Conservation (phyloP, 139 green algal species). For the Yamagishiella unicocca region DNA sequence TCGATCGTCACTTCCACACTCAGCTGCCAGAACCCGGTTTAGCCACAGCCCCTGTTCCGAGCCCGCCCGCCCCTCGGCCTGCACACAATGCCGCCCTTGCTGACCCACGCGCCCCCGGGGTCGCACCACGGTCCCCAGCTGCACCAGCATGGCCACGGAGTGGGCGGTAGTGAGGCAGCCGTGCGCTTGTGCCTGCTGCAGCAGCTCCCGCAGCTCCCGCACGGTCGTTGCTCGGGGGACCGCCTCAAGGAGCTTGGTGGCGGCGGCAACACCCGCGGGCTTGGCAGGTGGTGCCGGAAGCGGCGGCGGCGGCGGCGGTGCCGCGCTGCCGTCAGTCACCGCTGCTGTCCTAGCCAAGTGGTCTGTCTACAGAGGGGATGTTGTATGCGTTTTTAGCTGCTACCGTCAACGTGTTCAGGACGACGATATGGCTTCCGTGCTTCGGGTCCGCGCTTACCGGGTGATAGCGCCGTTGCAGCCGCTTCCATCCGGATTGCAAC, state of each 20-base stretch:
- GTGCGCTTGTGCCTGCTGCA: not conserved
- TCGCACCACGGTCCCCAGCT: not conserved
- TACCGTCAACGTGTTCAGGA: no score
- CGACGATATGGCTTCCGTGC: no score
- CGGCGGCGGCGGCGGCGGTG: not conserved
- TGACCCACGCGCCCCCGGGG: no score
- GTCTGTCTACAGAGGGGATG: not conserved
- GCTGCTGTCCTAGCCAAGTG: not conserved
- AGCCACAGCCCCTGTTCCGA: no score
- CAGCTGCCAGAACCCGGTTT: no score
- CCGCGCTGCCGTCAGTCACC: not conserved
- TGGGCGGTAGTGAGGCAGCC: slow-evolving; percentile 32
- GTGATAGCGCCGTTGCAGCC: no score
- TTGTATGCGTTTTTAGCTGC: no score
- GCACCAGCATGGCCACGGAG: slow-evolving; percentile 1
- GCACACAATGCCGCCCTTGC: no score
- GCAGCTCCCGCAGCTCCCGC: not conserved
- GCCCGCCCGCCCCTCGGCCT: no score
- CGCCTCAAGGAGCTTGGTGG: slow-evolving; percentile 2
- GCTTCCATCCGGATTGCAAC: no score
- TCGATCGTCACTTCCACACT: no score
- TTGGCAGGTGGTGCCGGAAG: not conserved
- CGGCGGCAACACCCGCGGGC: not conserved
- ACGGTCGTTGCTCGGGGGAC: not conserved
- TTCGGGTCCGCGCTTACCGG: no score